phyloP scores from a whole-genome alignment of 2,329 filamentous ascomycete species.

The Neopestalotiopsis sp. region DNA sequence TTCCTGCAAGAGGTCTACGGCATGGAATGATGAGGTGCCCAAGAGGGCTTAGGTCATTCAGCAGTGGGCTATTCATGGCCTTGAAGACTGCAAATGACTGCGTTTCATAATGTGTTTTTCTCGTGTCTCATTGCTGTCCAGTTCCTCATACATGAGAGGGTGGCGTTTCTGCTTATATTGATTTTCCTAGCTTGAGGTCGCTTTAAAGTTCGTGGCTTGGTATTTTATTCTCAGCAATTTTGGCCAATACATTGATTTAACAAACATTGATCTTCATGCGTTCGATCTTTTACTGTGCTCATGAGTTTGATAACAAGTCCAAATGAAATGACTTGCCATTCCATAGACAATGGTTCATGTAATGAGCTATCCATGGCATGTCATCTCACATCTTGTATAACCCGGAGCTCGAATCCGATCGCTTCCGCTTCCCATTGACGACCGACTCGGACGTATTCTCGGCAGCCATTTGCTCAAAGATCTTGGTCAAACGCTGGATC shows the following conservation, averaged over 20 bases:
- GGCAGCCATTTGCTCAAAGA: constrained; percentile 44
- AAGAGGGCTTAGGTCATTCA: neutral
- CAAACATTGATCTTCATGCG: too few relatives aligned
- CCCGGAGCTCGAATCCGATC: neutral
- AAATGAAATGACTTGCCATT: too few relatives aligned
- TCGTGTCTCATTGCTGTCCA: neutral
- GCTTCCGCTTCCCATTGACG: neutral
- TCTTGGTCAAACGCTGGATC: constrained; percentile 49
- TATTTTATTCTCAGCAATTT: neutral
- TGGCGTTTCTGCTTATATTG: neutral
- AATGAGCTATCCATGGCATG: too few relatives aligned
- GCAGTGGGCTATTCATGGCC: neutral
- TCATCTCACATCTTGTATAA: neutral
- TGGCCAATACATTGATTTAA: neutral
- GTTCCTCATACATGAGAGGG: neutral
- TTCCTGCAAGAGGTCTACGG: neutral
- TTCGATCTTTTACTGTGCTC: too few relatives aligned
- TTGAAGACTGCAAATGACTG: too few relatives aligned
- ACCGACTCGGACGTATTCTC: constrained; percentile 24
- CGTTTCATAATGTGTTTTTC: neutral
- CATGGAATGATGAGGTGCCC: constrained; percentile 4
- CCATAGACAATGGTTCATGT: too few relatives aligned
- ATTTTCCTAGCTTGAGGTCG: neutral
- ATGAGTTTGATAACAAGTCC: too few relatives aligned
- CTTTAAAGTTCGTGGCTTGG: neutral